Base-by-base conservation (phyloP, 768 basidiomycete genomes). In the Wakefieldia striispora region DNA sequence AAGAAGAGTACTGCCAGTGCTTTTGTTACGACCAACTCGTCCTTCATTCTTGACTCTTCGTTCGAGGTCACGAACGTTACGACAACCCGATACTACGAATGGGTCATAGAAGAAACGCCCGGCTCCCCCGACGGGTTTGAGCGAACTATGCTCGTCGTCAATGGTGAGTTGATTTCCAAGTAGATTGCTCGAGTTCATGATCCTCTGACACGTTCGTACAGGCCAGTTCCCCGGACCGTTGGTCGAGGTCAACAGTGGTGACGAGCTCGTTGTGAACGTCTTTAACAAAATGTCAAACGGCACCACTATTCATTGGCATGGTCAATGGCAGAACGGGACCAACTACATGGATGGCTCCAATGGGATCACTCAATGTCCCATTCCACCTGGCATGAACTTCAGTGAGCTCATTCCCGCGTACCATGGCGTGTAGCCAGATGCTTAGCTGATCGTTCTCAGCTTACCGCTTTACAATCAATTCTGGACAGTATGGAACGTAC, bases 311-410 rank as follows among this genome's bases (percentile, higher is more conserved):
- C 68, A 69, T 41, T 69, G 69, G 69, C 68, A 69, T 17, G 61
- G 65, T 21, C 64, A 76, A 44, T 59, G 66, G 33, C 76, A 72
- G 54, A 75, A 76, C 46, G 66, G 72, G 27, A 78, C 78, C 1
- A 72, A 73, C 48, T 77, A 69, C 52, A 77, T 74, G 56, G 79
- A 80, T 45, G 79, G 79, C 2, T 71, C 76, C 0, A 63, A 59
- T 8, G 72, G 70, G 9, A 69, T 80, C 38, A 75, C 78, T 1
- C 73, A 80, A 55, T 80, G 80, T 54, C 74, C 75, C 10, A 80
- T 80, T 29, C 78, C 79, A n/a, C 71, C 78, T 4, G 76, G 76
- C 20, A 62, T 70, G 55, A 72, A 71, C 45, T 67, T 67, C 27
- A 47, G 66, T 77, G 51, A 67, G 54, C n/a, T 6, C 27, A 2